These are phyloP conservation scores for Cytauxzoon felis DNA, from an alignment of 169 alveolate genomes.

Conservation along the genomic window DNA sequence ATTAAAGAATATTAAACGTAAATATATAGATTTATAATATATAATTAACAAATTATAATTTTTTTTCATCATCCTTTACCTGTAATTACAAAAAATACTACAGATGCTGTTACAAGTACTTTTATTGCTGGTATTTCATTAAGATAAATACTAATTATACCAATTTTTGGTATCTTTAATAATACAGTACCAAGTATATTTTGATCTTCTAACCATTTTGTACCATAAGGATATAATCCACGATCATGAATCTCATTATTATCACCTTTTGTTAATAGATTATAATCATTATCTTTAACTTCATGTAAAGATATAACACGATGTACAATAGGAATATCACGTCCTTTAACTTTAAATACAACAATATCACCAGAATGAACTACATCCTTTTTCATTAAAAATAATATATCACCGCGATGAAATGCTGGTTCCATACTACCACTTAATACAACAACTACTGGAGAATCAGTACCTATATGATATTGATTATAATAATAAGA, in stretches of 20 bases:
- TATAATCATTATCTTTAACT: slow-evolving; percentile 70
- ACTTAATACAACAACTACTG: slow-evolving; percentile 89
- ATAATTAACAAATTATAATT: too few species aligned
- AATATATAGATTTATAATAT: not conserved
- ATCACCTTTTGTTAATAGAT: slow-evolving; percentile 89
- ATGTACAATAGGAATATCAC: slow-evolving; percentile 91
- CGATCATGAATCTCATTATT: slow-evolving; percentile 88
- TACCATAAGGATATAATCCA: slow-evolving; percentile 82
- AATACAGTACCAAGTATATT: slow-evolving; percentile 82
- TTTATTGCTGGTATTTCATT: slow-evolving; percentile 80
- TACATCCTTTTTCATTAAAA: slow-evolving; percentile 68
- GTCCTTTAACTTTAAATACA: slow-evolving; percentile 72
- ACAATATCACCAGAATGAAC: slow-evolving; percentile 71
- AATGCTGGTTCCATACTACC: slow-evolving; percentile 93
- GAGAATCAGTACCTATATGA: slow-evolving; percentile 79
- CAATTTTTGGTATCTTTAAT: slow-evolving; percentile 86
- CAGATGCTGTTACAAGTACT: slow-evolving; percentile 15
- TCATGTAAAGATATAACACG: slow-evolving; percentile 80
- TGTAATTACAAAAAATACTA: slow-evolving; percentile 27
- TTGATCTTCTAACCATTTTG: slow-evolving; percentile 79
- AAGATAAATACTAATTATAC: slow-evolving; percentile 85
- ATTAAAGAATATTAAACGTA: not conserved
- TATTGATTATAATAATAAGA: not conserved
- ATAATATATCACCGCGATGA: slow-evolving; percentile 88
- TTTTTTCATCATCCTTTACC: slow-evolving; percentile 41